Evolutionary conservation across 2,329 filamentous ascomycete genomes (phyloP).

Genomic region (Elsinoe arachidis): DNA sequence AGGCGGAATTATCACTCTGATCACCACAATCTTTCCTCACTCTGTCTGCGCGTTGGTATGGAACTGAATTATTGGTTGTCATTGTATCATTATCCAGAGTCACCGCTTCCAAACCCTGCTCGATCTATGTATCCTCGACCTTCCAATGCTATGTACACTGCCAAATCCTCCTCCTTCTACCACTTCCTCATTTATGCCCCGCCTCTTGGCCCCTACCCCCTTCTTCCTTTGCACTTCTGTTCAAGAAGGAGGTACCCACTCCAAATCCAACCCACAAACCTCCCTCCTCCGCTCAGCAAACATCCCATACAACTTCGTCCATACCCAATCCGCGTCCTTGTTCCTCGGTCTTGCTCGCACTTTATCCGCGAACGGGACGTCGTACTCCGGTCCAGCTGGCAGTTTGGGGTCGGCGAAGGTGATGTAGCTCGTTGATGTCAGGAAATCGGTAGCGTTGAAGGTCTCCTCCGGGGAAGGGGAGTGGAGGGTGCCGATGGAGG

Average conservation of each 20-base stretch:
- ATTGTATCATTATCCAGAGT: too few relatives aligned
- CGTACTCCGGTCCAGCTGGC: constrained; percentile 41
- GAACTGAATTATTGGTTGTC: too few relatives aligned
- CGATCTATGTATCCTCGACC: too few relatives aligned
- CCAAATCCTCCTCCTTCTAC: too few relatives aligned
- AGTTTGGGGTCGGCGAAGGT: constrained; percentile 40
- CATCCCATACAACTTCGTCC: constrained; percentile 42
- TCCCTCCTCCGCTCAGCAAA: constrained; percentile 44
- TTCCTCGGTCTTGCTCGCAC: constrained; percentile 36
- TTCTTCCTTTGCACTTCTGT: not conserved
- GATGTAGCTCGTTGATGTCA: constrained; percentile 37
- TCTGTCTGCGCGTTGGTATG: not conserved
- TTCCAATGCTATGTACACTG: too few relatives aligned
- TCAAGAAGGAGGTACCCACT: constrained; percentile 26
- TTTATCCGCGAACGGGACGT: constrained; percentile 36
- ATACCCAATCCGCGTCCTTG: constrained; percentile 38
- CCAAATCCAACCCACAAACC: constrained; percentile 45
- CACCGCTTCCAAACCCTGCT: too few relatives aligned
- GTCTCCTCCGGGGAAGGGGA: constrained; percentile 15
- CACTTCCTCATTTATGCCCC: too few relatives aligned
- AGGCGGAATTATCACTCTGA: not conserved
- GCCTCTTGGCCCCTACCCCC: not conserved
- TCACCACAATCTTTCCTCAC: not conserved
- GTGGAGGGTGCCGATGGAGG: constrained; percentile 26
- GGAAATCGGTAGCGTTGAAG: constrained; percentile 40